A percentile compares a stretch with the other conserved stretches of the same genome.
phyloP scores from a whole-genome alignment of 2,329 filamentous ascomycete genomes.

The Thielaviopsis punctulata region DNA sequence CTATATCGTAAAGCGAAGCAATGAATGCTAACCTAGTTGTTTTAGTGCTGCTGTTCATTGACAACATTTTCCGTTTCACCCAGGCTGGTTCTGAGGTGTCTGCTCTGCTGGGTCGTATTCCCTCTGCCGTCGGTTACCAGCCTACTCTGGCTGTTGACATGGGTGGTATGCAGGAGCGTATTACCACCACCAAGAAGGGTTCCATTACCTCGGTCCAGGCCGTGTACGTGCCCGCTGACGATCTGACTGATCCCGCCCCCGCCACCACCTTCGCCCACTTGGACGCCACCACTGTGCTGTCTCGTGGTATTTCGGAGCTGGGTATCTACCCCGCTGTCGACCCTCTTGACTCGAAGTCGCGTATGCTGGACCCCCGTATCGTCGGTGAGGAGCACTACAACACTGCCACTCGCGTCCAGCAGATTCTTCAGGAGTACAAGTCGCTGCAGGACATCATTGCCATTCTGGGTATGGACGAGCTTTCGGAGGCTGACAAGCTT shows the following conservation, averaged over 20 bases:
- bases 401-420: constrained; percentile 85
- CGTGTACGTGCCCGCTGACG: constrained; percentile 99
- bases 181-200: constrained; percentile 98
- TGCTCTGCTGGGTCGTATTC: constrained; percentile 96
- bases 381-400: constrained; percentile 97
- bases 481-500: constrained; percentile 98
- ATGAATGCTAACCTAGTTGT: not conserved
- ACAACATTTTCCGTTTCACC: constrained; percentile 99
- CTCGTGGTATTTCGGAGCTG: constrained; percentile 99
- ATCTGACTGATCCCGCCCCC: constrained; percentile 99
- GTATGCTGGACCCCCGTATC: constrained; percentile 98
- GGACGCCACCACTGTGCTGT: constrained; percentile 99
- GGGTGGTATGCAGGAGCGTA: constrained; percentile 99
- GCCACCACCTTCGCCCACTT: constrained; percentile 99
- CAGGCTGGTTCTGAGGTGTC: constrained; percentile 99
- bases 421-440: constrained; percentile 99
- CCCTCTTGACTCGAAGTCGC: constrained; percentile 97
- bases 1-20: not conserved
- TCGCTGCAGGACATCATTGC: constrained; percentile 99
- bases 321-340: constrained; percentile 99
- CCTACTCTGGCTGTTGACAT: constrained; percentile 96
- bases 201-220: constrained; percentile 99
- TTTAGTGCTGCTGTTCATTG: constrained; percentile 97
- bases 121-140: constrained; percentile 99
- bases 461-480: constrained; percentile 99